Evolutionary conservation across 176 grass and related monocot species (phyloP).

Genomic region (Ensete ventricosum): DNA sequence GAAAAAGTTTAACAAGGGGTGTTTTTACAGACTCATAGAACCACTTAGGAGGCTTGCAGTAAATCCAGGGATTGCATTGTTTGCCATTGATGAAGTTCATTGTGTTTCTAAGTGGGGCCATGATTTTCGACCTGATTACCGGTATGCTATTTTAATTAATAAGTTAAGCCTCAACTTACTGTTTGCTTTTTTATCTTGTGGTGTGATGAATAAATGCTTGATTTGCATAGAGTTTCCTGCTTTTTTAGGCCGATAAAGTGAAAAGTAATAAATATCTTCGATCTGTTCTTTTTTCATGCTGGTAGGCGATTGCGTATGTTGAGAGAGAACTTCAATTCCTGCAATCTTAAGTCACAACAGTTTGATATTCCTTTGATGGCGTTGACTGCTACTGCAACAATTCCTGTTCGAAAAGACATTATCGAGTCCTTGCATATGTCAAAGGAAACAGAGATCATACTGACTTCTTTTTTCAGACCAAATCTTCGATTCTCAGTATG

Average conservation of each 20-base stretch:
- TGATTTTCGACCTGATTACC: conserved; percentile 91
- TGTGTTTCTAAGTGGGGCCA: conserved; percentile 99
- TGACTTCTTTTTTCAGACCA: conserved; percentile 86
- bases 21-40: conserved; percentile 63
- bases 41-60: conserved; percentile 82
- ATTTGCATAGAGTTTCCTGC: neutral
- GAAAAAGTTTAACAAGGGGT: conserved; percentile 19
- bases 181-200: too few relatives aligned
- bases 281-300: conserved; percentile 1
- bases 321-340: conserved; percentile 72
- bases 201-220: neutral
- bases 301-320: conserved; percentile 52
- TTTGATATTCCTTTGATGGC: conserved; percentile 90
- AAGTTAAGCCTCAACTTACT: conserved; percentile 9
- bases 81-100: conserved; percentile 92
- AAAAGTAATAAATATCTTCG: neutral
- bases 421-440: conserved; percentile 79
- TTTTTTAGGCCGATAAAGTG: neutral
- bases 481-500: conserved; percentile 83
- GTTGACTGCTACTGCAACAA: conserved; percentile 86
- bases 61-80: conserved; percentile 83
- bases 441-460: conserved; percentile 35
- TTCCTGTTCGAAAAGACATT: conserved; percentile 79
- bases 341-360: conserved; percentile 52
- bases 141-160: conserved; percentile 54